phyloP scores from a whole-genome alignment of 768 basidiomycete species.

The Tylopilus sp. region DNA sequence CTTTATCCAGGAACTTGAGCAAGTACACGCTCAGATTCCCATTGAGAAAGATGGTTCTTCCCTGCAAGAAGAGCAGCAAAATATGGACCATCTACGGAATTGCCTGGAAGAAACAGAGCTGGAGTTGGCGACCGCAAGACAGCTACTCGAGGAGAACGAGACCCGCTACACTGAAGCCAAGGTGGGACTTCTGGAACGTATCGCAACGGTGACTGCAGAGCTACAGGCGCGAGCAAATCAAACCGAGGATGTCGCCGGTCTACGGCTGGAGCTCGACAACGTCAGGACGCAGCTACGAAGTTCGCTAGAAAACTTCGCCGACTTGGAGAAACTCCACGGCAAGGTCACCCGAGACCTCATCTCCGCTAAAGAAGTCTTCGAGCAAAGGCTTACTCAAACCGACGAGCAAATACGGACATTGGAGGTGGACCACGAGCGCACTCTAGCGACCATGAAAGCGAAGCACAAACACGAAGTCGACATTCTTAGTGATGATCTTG shows the following conservation, averaged over 20 bases:
- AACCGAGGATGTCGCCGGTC: conserved; percentile 14
- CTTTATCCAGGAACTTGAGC: conserved; percentile 17
- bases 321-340: conserved; percentile 26
- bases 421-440: conserved; percentile 25
- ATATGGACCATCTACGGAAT: conserved; percentile 36
- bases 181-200: conserved; percentile 29
- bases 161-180: conserved; percentile 33
- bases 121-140: conserved; percentile 35
- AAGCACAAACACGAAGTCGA: conserved; percentile 32
- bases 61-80: not conserved
- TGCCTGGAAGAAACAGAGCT: conserved; percentile 35
- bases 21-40: conserved; percentile 2
- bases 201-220: conserved; percentile 19
- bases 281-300: conserved; percentile 20
- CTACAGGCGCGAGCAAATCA: conserved; percentile 10
- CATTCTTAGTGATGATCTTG: conserved; percentile 36
- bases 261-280: conserved; percentile 26
- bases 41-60: conserved; percentile 6
- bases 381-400: conserved; percentile 25
- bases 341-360: conserved; percentile 24
- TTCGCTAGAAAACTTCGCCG: conserved; percentile 21
- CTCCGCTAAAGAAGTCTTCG: conserved; percentile 28
- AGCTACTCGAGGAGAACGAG: conserved; percentile 32
- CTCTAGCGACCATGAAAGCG: conserved; percentile 29
- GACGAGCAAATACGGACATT: conserved; percentile 8